These are phyloP conservation scores for Podaxis sp. DNA, from an alignment of 768 basidiomycete genomes.

Conservation along the genomic window DNA sequence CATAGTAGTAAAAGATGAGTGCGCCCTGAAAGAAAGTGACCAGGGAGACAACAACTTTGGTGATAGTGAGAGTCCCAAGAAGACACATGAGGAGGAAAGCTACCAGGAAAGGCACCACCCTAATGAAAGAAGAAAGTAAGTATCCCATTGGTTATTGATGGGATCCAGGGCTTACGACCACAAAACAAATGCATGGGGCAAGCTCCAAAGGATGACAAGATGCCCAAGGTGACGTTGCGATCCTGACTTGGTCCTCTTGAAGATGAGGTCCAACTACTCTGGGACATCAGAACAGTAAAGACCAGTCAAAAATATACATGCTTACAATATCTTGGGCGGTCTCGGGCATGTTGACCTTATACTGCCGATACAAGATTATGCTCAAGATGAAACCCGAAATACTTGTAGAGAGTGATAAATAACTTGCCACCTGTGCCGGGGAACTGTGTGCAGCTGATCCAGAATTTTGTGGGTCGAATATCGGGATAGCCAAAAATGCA, in stretches of 20 bases:
- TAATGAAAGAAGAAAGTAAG: not conserved
- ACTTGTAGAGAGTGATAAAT: slow-evolving; percentile 5
- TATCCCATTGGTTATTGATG: too few species aligned
- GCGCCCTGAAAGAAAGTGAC: not conserved
- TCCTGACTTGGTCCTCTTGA: not conserved
- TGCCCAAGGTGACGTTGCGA: not conserved
- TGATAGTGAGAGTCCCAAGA: not conserved
- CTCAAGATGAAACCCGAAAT: slow-evolving; percentile 7
- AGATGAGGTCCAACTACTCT: not conserved
- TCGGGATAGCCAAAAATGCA: slow-evolving; percentile 10
- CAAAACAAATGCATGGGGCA: slow-evolving; percentile 8
- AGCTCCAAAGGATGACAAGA: slow-evolving; percentile 7
- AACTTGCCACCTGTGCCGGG: slow-evolving; percentile 7
- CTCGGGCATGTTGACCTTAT: not conserved
- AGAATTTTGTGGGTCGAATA: not conserved
- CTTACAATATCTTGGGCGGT: slow-evolving; percentile 3
- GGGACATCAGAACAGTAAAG: not conserved
- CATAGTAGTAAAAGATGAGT: slow-evolving; percentile 2
- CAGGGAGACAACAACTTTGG: not conserved
- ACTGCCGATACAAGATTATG: not conserved
- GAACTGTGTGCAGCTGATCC: slow-evolving; percentile 1
- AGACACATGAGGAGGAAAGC: slow-evolving; percentile 13
- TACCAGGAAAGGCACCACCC: slow-evolving; percentile 1
- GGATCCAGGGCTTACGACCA: slow-evolving; percentile 6
- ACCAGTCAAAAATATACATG: too few species aligned